Conservation (phyloP, 192 early-diverging fungal species). For the Coemansia sp. region DNA sequence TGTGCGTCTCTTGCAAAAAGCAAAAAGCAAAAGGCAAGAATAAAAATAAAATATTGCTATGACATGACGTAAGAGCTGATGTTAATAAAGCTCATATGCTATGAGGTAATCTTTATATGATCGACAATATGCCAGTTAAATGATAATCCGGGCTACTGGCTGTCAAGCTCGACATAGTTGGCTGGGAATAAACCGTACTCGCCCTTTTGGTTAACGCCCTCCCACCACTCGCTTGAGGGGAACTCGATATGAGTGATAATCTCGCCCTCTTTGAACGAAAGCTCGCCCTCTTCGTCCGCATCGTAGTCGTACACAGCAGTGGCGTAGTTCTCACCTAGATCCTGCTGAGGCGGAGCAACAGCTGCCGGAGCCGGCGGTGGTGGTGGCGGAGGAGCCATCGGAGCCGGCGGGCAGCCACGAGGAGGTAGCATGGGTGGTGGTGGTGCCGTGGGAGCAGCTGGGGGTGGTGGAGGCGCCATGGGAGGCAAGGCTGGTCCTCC, state of each 20-base stretch:
- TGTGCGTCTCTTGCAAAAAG: neutral
- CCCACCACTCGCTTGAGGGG: constrained; percentile 92
- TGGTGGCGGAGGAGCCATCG: constrained; percentile 10
- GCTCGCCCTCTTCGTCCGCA: constrained; percentile 84
- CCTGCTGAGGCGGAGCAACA: constrained; percentile 17
- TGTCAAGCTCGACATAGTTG: constrained; percentile 53
- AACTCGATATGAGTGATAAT: constrained; percentile 77
- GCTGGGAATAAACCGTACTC: constrained; percentile 74
- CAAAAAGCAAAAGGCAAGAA: too few relatives aligned
- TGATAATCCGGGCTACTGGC: neutral
- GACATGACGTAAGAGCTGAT: neutral
- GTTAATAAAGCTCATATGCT: neutral
- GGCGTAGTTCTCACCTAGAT: constrained; percentile 51
- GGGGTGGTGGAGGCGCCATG: constrained; percentile 14
- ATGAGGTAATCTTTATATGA: neutral
- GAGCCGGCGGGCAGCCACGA: constrained; percentile 12
- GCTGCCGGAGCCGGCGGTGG: constrained; percentile 23
- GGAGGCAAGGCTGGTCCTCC: constrained; percentile 4
- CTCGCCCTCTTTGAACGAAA: constrained; percentile 76
- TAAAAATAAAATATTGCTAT: neutral
- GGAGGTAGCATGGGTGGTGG: constrained; percentile 24
- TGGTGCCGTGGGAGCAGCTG: constrained; percentile 3
- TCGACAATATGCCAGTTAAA: neutral
- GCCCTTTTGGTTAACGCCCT: constrained; percentile 63
- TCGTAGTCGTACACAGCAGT: constrained; percentile 81